Base-by-base conservation (phyloP, 2,329 filamentous ascomycete species). In the Penicillium sp. region DNA sequence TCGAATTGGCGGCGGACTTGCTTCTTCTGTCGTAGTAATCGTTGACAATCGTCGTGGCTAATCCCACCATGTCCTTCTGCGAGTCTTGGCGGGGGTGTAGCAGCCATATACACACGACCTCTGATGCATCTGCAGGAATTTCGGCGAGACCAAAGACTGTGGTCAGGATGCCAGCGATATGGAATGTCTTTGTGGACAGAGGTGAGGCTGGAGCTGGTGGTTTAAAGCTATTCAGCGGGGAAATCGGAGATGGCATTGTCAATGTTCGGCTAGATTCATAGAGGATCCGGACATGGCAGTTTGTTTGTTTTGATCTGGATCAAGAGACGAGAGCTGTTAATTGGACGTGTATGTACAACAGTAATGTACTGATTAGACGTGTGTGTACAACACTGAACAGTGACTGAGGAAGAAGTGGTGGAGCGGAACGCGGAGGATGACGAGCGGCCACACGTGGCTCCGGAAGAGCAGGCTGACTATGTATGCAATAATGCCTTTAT, bases 81-180 rank as follows among this genome's bases (percentile, higher is more conserved):
- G 79, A 83, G 54, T 86, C 81, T 0, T 88, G 80, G 23, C 94
- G 84, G 2, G 90, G 90, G 68, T 97, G 91, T 18, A 97, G 83
- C 12, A 97, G 85, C 90, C 92, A 97, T n/a, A 97, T 82, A 65
- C 89, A 90, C 23, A 91, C 86, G 35, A 96, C 77, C 30, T 78
- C 74, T 5, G 70, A 71, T 3, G 80, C 76, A 14, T 79, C 73
- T 14, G 68, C n/a, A 1, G 84, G 77, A 0, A 96, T 80, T 68
- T 96, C 90, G 28, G 85, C 76, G 1, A 96, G 82, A 18, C 93
- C 92, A 72, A 92, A 92, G 58, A 96, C 80, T 59, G 90, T 89
- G 50, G 88, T 84, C 9, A 89, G 79, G 54, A 97, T 84, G 47
- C 91, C 91, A 45, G 88, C 85, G 70, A 97, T 89, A 59, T 85